Evolutionary conservation across 192 early-diverging fungal species (phyloP).

Genomic region (Thamnidium elegans): DNA sequence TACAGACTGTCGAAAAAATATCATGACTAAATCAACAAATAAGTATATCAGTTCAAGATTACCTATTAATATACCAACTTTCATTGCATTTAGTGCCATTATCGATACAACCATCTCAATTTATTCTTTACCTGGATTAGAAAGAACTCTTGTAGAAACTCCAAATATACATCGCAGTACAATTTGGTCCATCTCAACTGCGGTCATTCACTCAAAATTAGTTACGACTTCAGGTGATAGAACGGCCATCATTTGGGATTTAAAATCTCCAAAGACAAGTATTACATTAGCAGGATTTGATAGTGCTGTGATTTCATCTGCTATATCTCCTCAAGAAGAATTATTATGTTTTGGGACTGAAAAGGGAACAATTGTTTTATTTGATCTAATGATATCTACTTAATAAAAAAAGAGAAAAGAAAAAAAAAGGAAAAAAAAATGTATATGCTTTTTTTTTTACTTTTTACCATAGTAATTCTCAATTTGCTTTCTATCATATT

Average conservation of each 20-base stretch:
- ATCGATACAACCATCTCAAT: slow-evolving; percentile 3
- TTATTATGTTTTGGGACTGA: slow-evolving; percentile 17
- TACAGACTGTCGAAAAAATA: not conserved
- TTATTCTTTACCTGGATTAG: slow-evolving; percentile 11
- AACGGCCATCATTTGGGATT: slow-evolving; percentile 13
- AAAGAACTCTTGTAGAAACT: slow-evolving; percentile 13
- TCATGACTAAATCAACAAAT: not conserved
- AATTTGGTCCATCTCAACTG: slow-evolving; percentile 16
- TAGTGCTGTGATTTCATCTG: slow-evolving; percentile 13
- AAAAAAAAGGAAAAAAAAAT: no score
- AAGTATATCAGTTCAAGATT: not conserved
- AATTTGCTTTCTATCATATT: no score
- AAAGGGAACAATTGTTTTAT: slow-evolving; percentile 10
- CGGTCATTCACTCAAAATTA: slow-evolving; percentile 16
- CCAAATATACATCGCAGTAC: slow-evolving; percentile 15
- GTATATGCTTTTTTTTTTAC: no score
- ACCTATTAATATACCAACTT: slow-evolving; percentile 14
- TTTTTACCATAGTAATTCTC: no score
- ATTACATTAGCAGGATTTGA: slow-evolving; percentile 16
- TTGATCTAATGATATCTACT: not conserved
- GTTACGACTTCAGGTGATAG: slow-evolving; percentile 18
- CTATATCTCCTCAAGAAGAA: slow-evolving; percentile 13
- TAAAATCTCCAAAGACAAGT: slow-evolving; percentile 10
- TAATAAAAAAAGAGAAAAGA: no score
- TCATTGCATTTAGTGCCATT: not conserved